phyloP scores from a whole-genome alignment of 1,139 yeast species.

The Pichia terricola region DNA sequence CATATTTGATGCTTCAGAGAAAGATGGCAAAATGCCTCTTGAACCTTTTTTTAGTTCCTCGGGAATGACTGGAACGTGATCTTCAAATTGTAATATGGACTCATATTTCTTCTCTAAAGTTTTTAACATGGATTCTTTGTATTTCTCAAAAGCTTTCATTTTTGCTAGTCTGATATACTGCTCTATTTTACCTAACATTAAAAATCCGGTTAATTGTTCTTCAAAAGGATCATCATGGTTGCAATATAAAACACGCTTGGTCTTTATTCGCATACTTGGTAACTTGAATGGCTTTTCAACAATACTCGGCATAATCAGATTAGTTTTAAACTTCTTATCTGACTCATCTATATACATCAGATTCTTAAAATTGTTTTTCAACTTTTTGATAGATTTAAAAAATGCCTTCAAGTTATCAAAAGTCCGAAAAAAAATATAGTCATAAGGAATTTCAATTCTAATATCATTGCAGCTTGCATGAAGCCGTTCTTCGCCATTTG shows the following conservation, averaged over 20 bases:
- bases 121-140: slow-evolving; percentile 28
- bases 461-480: slow-evolving; percentile 16
- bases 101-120: slow-evolving; percentile 17
- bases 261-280: slow-evolving; percentile 44
- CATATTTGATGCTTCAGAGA: slow-evolving; percentile 2
- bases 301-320: slow-evolving; percentile 27
- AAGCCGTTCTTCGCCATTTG: slow-evolving; percentile 9
- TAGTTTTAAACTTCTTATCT: slow-evolving; percentile 22
- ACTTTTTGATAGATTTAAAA: slow-evolving; percentile 46
- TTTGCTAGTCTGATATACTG: slow-evolving; percentile 60
- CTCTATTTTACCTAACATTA: slow-evolving; percentile 62
- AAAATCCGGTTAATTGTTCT: slow-evolving; percentile 58
- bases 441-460: slow-evolving; percentile 25
- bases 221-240: slow-evolving; percentile 91
- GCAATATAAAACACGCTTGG: slow-evolving; percentile 40
- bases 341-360: slow-evolving; percentile 27
- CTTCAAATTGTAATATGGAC: slow-evolving; percentile 5
- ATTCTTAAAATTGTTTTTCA: slow-evolving; percentile 37
- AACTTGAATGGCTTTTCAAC: slow-evolving; percentile 26
- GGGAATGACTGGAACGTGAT: slow-evolving; percentile 10
- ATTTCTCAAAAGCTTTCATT: slow-evolving; percentile 34
- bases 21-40: not conserved
- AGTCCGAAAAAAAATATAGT: slow-evolving; percentile 36
- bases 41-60: not conserved
- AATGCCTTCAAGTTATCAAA: slow-evolving; percentile 58